These are phyloP conservation scores for Phytophthora pisi DNA, from an alignment of 352 stramenopile genomes.

Conservation along the genomic window DNA sequence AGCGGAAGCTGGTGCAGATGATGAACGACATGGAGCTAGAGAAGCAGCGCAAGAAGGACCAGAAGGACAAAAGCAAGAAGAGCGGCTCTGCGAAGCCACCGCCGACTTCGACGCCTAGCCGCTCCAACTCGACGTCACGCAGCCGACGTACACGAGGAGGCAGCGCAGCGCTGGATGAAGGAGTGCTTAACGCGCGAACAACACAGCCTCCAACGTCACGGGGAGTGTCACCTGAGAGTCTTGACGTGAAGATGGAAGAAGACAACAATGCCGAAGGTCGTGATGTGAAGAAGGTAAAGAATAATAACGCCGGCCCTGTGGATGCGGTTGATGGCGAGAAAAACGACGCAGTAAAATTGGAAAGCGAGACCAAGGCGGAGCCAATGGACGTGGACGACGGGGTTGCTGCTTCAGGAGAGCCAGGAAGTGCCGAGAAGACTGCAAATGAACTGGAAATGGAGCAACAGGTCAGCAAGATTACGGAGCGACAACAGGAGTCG, in stretches of 20 bases:
- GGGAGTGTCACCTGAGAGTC: not conserved
- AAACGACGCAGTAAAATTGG: not conserved
- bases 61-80: conserved; percentile 23
- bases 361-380: conserved; percentile 1
- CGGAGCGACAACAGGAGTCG: not conserved
- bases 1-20: conserved; percentile 50
- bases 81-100: conserved; percentile 3
- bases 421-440: not conserved
- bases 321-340: not conserved
- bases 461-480: not conserved
- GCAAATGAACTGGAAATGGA: not conserved
- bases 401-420: not conserved
- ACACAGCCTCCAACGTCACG: not conserved
- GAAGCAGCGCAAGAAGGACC: conserved; percentile 36
- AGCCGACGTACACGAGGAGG: conserved; percentile 21
- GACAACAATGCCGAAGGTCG: not conserved
- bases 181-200: not conserved
- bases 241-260: not conserved
- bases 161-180: conserved; percentile 8
- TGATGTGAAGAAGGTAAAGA: not conserved
- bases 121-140: conserved; percentile 15
- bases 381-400: conserved; percentile 13
- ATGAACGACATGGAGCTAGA: conserved; percentile 42
- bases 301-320: not conserved
- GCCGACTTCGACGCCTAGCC: conserved; percentile 3